These are phyloP conservation scores for Ophiobolus disseminans DNA, from an alignment of 2,329 filamentous ascomycete genomes.

Conservation along the genomic window DNA sequence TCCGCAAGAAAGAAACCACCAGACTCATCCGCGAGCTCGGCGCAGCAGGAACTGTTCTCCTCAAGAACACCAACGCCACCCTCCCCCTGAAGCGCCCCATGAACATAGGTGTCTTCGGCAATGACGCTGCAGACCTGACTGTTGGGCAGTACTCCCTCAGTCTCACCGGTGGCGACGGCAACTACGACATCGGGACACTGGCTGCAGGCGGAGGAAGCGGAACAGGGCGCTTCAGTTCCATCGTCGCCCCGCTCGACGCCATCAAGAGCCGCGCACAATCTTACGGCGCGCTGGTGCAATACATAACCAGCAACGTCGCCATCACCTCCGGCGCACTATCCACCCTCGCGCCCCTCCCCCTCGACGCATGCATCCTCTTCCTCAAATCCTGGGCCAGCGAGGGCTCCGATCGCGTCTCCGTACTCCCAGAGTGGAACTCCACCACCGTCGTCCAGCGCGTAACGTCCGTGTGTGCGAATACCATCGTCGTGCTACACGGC, in stretches of 20 bases:
- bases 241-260: slow-evolving; percentile 52
- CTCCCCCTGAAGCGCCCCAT: slow-evolving; percentile 60
- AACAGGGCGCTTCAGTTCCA: slow-evolving; percentile 47
- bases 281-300: slow-evolving; percentile 54
- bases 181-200: slow-evolving; percentile 54
- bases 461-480: slow-evolving; percentile 56
- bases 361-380: slow-evolving; percentile 61
- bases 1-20: slow-evolving; percentile 47
- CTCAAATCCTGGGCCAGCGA: slow-evolving; percentile 61
- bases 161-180: slow-evolving; percentile 10
- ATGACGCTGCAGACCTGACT: slow-evolving; percentile 56
- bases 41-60: slow-evolving; percentile 50
- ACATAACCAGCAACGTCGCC: slow-evolving; percentile 50
- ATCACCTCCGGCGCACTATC: slow-evolving; percentile 36
- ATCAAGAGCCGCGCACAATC: slow-evolving; percentile 39
- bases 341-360: slow-evolving; percentile 41
- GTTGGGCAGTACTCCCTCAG: slow-evolving; percentile 50
- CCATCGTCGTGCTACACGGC: slow-evolving; percentile 56
- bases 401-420: slow-evolving; percentile 49
- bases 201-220: slow-evolving; percentile 52
- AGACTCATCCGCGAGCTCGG: slow-evolving; percentile 50
- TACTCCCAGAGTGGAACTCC: slow-evolving; percentile 53
- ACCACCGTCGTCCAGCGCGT: slow-evolving; percentile 51
- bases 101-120: slow-evolving; percentile 58
- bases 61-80: slow-evolving; percentile 58